A percentile compares a stretch with the other conserved stretches of the same genome.
Evolutionary conservation across 2,329 filamentous ascomycete species (phyloP).

Genomic region (Arthrobotrys iridis): DNA sequence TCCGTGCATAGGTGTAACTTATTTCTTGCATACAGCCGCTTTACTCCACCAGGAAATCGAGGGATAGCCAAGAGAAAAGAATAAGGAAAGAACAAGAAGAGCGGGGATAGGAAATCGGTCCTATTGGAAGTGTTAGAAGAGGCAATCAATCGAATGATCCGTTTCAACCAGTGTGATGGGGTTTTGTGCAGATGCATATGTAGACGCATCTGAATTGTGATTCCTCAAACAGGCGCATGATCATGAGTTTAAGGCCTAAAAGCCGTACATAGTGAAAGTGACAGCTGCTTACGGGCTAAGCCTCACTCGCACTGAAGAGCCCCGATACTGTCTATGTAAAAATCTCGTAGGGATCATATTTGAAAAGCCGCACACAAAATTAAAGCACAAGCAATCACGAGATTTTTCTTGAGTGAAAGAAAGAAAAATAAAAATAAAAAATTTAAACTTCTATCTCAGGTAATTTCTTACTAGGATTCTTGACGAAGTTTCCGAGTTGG

Average conservation of each 20-base stretch:
- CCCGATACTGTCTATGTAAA: too few species aligned
- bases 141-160: slow-evolving; percentile 18
- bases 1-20: background rate
- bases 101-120: background rate
- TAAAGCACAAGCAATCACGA: too few species aligned
- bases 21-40: slow-evolving; percentile 28
- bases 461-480: slow-evolving; percentile 7
- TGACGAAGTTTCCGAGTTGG: background rate
- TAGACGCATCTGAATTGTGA: slow-evolving; percentile 44
- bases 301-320: background rate
- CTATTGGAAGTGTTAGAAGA: background rate
- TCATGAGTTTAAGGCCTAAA: background rate
- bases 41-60: slow-evolving; percentile 9
- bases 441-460: background rate
- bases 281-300: slow-evolving; percentile 12
- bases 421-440: background rate
- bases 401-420: background rate
- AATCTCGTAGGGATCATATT: too few species aligned
- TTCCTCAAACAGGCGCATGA: slow-evolving; percentile 44
- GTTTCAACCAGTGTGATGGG: slow-evolving; percentile 31
- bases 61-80: too few species aligned
- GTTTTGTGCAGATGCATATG: slow-evolving; percentile 36
- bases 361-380: too few species aligned
- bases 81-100: background rate
- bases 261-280: background rate